Conservation (phyloP, 2,329 filamentous ascomycete species). For the Parastagonospora avenae region DNA sequence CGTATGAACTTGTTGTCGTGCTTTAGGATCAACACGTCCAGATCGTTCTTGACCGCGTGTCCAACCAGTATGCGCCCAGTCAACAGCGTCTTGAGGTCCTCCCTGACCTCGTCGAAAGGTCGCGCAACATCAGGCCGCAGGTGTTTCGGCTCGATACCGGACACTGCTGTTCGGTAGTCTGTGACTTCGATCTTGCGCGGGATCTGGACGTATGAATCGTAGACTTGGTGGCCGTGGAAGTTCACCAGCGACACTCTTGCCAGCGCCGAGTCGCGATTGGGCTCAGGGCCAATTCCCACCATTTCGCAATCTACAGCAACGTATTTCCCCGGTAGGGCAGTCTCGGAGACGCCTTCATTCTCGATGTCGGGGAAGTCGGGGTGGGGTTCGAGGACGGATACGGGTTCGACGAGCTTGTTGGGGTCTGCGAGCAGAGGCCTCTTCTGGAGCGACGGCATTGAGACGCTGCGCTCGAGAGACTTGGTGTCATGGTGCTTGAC, state of each 20-base stretch:
- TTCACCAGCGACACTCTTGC: slow-evolving; percentile 91
- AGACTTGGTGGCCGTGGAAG: slow-evolving; percentile 89
- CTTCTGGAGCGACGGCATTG: slow-evolving; percentile 42
- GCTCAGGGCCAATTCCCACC: slow-evolving; percentile 77
- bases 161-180: slow-evolving; percentile 88
- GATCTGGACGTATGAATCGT: slow-evolving; percentile 89
- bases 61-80: slow-evolving; percentile 76
- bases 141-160: slow-evolving; percentile 76
- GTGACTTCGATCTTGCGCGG: slow-evolving; percentile 71
- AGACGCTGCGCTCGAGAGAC: slow-evolving; percentile 42
- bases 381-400: slow-evolving; percentile 55
- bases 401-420: slow-evolving; percentile 60
- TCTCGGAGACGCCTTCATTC: slow-evolving; percentile 54
- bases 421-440: slow-evolving; percentile 58
- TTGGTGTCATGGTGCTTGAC: slow-evolving; percentile 50
- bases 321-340: slow-evolving; percentile 81
- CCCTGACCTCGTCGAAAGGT: slow-evolving; percentile 76
- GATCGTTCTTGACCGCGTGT: slow-evolving; percentile 80
- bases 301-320: slow-evolving; percentile 96
- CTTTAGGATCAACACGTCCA: slow-evolving; percentile 74
- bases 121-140: slow-evolving; percentile 61
- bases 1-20: slow-evolving; percentile 80
- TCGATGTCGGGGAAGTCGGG: slow-evolving; percentile 47
- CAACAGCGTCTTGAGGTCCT: slow-evolving; percentile 71
- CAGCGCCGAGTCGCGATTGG: slow-evolving; percentile 73